Base-by-base conservation (phyloP, 331 rosid genomes). In the Cydonia oblonga region DNA sequence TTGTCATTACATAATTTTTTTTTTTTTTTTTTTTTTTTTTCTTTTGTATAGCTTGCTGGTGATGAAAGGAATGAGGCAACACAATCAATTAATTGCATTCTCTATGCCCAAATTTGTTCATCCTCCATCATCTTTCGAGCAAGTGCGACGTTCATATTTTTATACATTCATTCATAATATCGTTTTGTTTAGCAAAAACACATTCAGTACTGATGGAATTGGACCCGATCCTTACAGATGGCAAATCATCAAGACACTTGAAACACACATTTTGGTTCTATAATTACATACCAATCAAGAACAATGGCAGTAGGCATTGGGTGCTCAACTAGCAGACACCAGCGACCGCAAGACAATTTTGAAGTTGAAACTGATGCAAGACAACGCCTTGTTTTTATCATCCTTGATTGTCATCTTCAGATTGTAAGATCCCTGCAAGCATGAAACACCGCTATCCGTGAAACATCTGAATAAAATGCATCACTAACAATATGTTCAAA, bases 361-460 rank as follows among this genome's bases (percentile, higher is more conserved):
- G 70, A 92, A 91, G 33, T 80, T 76, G 75, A 92, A 92, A 77
- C 42, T 81, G 20, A 90, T 83, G 85, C 98, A 90, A 59, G 91
- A 86, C 79, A 92, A 76, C 72, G 52, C 78, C 16, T 64, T 65
- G 7, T 71, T 61, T 0, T 76, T 67, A 22, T 63, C 44, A 75
- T 79, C 76, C 82, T 74, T 65, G 69, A 92, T 33, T 26, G 80
- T 83, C 91, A 90, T 87, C 80, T 73, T 87, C 38, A 90, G 84
- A 23, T 81, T 7, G 51, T 92, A 90, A 32, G 82, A 53, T 60
- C 96, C 98, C 96, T 92, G 81, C 20, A 49, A 1, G 20, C 20
- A 49, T 49, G 20, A 49, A 49, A 49, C 20, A 49, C 54, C 54
- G 2, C 8, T 74, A 71, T 58, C 75, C 24, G 76, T 32, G n/a